Base-by-base conservation (phyloP, 1,284 basidiomycete species). In the Erythrobasidium hasegawianum region DNA sequence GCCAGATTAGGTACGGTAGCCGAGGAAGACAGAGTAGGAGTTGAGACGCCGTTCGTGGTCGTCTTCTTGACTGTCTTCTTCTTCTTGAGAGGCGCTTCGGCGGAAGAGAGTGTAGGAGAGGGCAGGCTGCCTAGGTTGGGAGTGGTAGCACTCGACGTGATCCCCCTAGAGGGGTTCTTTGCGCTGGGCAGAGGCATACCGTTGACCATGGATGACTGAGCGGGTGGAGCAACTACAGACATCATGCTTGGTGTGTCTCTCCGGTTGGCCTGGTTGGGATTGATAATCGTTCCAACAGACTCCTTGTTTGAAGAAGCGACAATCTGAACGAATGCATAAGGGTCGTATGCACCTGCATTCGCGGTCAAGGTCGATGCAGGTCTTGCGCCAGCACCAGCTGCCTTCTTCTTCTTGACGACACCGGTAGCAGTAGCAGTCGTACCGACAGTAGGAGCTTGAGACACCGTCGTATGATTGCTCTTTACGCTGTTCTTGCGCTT, bases 331-430 rank as follows among this genome's bases (percentile, higher is more conserved):
- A 53, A 29, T 16, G 50, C 50, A 53, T 22, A 22, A 3, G 50
- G 22, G 50, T 53, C 50, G 50, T 53, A 53, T n/a, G 22, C 26
- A 16, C 50, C 50, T 53, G 50, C 50, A 16, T 20, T 53, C 20
- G 20, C 14, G 20, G 22, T 53, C 22, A 53, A 29, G 4, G 50
- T 53, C 29, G 58, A 59, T 20, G 50, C 47, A 18, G 58, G 58
- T 10, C 43, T 39, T 13, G 41, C 47, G 26, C 47, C 43, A 16
- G 55, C 33, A n/a, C 39, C 57, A 8, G 39, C 45, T 53, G 53
- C 62, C 55, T 67, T 67, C 55, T 65, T 71, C 20, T 56, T 61
- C 69, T 39, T 66, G 40, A 71, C 45, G 24, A 67, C 62, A 13
- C 56, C 68, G 39, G 72, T 45, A 26, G 58, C 70, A 13, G 49